Conservation (phyloP, 257 asterid genomes). For the Craterostigma plantagineum region DNA sequence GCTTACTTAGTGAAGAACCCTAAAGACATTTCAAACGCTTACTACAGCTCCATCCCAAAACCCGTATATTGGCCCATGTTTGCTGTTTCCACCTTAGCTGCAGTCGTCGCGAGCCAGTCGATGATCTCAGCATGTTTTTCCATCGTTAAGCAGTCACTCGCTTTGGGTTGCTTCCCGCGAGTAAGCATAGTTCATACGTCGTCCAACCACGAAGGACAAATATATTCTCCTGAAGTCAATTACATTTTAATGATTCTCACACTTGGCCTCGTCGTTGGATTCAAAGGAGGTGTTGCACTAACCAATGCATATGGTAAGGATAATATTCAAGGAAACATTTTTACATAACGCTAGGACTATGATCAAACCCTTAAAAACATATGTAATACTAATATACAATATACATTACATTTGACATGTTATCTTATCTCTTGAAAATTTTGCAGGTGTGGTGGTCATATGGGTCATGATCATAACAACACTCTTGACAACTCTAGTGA, state of each 20-base stretch:
- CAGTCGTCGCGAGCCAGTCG: conserved; percentile 52
- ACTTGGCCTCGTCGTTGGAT: conserved; percentile 26
- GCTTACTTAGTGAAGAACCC: conserved; percentile 49
- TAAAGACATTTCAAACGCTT: conserved; percentile 31
- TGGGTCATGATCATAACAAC: conserved; percentile 79
- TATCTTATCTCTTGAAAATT: neutral
- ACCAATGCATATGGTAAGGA: conserved; percentile 48
- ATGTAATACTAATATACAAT: too few species aligned
- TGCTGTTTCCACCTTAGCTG: conserved; percentile 32
- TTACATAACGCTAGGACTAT: neutral
- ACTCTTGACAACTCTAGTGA: conserved; percentile 27
- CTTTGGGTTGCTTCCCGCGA: conserved; percentile 61
- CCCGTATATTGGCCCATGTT: conserved; percentile 72
- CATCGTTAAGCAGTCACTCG: conserved; percentile 44
- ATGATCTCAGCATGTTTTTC: conserved; percentile 67
- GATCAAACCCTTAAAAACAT: too few species aligned
- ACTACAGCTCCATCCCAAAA: conserved; percentile 40
- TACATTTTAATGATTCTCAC: conserved; percentile 26
- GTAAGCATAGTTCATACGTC: conserved; percentile 54
- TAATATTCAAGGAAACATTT: neutral
- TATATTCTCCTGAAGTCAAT: conserved; percentile 63
- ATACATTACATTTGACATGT: too few species aligned
- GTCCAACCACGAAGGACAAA: conserved; percentile 41
- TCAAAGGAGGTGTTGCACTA: conserved; percentile 40
- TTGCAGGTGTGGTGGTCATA: conserved; percentile 45